Evolutionary conservation across 768 basidiomycete genomes (phyloP), one percentile per base, ranked within the genome.

Genomic region (Amanita phalloides): DNA sequence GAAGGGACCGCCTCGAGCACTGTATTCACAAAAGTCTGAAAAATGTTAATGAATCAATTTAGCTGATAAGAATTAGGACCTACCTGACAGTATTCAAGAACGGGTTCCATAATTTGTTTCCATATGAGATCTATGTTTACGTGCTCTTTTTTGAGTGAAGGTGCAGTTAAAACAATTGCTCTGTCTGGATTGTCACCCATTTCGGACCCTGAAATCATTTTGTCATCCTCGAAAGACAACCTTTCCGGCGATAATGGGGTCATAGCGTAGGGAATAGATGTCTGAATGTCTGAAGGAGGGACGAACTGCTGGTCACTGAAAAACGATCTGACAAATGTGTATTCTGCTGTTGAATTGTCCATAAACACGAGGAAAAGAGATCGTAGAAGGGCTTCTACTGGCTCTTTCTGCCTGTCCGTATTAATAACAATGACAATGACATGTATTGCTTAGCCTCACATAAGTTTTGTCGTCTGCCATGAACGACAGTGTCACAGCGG

Each of bases 261-360:
- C 30, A 65, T 58, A 8, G 71, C 68, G 13, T 75, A 72, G 6
- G 71, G 60, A 23, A 69, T 42, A 23, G 68, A 59, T 4, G 53
- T 66, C 36, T 67, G 65, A 2, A 61, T 53, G 44, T 75, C 77
- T 25, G 55, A 56, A 9, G 67, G 61, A 17, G 68, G 64, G 2
- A 67, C 51, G 1, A 63, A 58, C 5, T 64, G 59, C 44, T 65
- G 69, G 53, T 63, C 62, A 36, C 77, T 71, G 69, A 98, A 98
- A 71, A 99, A 98, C 0, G 81, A 70, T 8, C 81, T 79, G 47
- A 96, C 67, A 60, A 98, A 98, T 1, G 82, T 74, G 66, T 93
- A 95, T 68, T 98, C 95, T 26, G 92, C 81, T 1, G 88, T 88
- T 3, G 90, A 85, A 61, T 99, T 98, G 69, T 97, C 93, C 78